These are phyloP conservation scores for Allomyces macrogynus DNA, from an alignment of 192 early-diverging fungal genomes.

Conservation along the genomic window DNA sequence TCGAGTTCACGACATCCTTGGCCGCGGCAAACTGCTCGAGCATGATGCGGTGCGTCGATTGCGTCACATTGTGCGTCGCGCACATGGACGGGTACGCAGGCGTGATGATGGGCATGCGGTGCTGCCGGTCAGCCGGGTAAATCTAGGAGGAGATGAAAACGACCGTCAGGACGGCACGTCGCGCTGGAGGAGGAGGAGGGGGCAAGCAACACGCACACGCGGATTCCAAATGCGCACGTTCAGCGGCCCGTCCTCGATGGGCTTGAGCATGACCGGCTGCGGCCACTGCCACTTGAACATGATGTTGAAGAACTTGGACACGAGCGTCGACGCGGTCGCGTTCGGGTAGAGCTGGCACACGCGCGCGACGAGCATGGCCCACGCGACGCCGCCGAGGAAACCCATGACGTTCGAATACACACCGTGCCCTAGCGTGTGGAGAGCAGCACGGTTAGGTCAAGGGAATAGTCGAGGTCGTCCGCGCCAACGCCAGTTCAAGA, in stretches of 20 bases:
- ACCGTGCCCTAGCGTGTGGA: conserved; percentile 25
- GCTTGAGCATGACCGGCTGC: conserved; percentile 69
- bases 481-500: neutral
- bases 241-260: conserved; percentile 68
- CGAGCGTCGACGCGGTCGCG: conserved; percentile 67
- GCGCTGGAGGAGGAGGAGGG: neutral
- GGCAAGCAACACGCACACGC: conserved; percentile 12
- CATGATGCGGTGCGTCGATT: conserved; percentile 66
- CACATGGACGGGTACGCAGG: conserved; percentile 98
- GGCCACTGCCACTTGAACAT: conserved; percentile 87
- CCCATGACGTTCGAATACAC: conserved; percentile 95
- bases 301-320: conserved; percentile 74
- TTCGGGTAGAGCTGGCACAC: conserved; percentile 94
- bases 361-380: conserved; percentile 91
- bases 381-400: conserved; percentile 94
- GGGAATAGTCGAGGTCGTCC: no score
- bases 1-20: conserved; percentile 6
- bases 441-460: no score
- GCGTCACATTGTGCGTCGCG: conserved; percentile 87
- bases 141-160: conserved; percentile 11
- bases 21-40: conserved; percentile 14
- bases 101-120: conserved; percentile 95
- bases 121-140: conserved; percentile 54
- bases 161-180: neutral
- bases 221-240: conserved; percentile 91